phyloP scores from a whole-genome alignment of 2,329 filamentous ascomycete genomes.

The Alternaria panax region DNA sequence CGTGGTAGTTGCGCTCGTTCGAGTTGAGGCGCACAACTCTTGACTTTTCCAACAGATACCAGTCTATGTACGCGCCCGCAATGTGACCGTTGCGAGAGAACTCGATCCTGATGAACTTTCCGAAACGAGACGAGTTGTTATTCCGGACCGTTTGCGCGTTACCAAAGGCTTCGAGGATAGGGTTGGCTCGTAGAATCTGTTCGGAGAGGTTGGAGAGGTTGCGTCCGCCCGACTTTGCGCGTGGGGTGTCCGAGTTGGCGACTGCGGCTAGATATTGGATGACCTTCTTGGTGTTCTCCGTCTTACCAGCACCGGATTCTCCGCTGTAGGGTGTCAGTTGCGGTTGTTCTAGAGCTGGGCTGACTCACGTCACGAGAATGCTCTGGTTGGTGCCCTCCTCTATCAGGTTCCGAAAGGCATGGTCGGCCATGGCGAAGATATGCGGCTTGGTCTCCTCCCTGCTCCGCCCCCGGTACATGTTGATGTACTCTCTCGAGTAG shows the following conservation, averaged over 20 bases:
- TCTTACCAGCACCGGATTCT: slow-evolving; percentile 97
- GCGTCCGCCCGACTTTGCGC: slow-evolving; percentile 65
- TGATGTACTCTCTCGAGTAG: slow-evolving; percentile 95
- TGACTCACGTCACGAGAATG: slow-evolving; percentile 82
- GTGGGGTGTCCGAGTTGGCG: slow-evolving; percentile 79
- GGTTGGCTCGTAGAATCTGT: slow-evolving; percentile 94
- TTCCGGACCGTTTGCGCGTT: slow-evolving; percentile 98
- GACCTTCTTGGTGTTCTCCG: slow-evolving; percentile 99
- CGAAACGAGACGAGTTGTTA: slow-evolving; percentile 97
- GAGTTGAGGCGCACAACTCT: slow-evolving; percentile 87
- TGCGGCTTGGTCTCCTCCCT: slow-evolving; percentile 96
- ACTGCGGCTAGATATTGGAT: slow-evolving; percentile 98
- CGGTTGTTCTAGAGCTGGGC: neutral
- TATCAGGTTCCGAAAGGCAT: slow-evolving; percentile 93
- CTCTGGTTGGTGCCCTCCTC: slow-evolving; percentile 97
- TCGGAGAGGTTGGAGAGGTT: slow-evolving; percentile 88
- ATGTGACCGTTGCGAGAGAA: slow-evolving; percentile 90
- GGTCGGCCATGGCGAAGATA: slow-evolving; percentile 96
- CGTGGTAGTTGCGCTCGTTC: slow-evolving; percentile 93
- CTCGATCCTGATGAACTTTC: slow-evolving; percentile 98
- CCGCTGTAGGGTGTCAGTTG: slow-evolving; percentile 59
- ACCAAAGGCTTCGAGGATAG: slow-evolving; percentile 96
- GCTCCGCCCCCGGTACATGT: slow-evolving; percentile 93
- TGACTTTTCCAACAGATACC: slow-evolving; percentile 98
- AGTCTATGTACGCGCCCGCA: slow-evolving; percentile 95